Evolutionary conservation across 805 yeast species (phyloP).

Genomic region (Helenozyma baotianmanensis): DNA sequence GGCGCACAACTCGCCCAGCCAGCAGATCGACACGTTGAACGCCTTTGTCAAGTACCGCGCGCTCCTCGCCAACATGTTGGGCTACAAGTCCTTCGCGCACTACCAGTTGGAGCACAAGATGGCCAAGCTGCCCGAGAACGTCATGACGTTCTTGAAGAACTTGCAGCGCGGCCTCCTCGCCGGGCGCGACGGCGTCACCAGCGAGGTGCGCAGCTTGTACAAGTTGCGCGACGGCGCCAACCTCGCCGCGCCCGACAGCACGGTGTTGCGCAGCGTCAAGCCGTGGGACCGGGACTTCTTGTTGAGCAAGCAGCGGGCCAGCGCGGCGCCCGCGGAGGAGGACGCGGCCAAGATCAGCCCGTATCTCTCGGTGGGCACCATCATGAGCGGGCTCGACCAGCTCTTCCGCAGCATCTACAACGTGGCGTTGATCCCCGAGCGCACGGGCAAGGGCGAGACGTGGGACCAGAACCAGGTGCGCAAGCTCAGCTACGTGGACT

Average conservation of each 20-base stretch:
- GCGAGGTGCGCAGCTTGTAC: constrained; percentile 53
- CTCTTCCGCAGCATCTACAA: constrained; percentile 73
- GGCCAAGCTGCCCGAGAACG: constrained; percentile 80
- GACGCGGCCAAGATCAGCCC: constrained; percentile 39
- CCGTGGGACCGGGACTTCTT: constrained; percentile 93
- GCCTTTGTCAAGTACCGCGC: constrained; percentile 62
- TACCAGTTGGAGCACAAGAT: constrained; percentile 86
- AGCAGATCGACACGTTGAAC: constrained; percentile 59
- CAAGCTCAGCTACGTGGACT: constrained; percentile 66
- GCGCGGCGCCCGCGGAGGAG: constrained; percentile 31
- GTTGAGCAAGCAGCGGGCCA: constrained; percentile 24
- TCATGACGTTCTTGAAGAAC: constrained; percentile 59
- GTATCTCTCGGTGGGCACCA: constrained; percentile 80
- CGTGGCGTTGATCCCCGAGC: constrained; percentile 64
- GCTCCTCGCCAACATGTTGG: constrained; percentile 66
- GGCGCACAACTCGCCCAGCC: constrained; percentile 57
- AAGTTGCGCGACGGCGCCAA: constrained; percentile 19
- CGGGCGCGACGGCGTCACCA: constrained; percentile 39
- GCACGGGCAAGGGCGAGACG: constrained; percentile 65
- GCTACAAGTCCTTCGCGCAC: constrained; percentile 63
- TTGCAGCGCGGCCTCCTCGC: constrained; percentile 46
- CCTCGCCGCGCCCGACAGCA: constrained; percentile 23
- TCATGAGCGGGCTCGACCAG: constrained; percentile 75
- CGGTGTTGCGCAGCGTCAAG: constrained; percentile 45
- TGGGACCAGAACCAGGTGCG: constrained; percentile 82